These are phyloP conservation scores for Parasitella parasitica DNA, from an alignment of 371 early-diverging fungal species.

Conservation along the genomic window DNA sequence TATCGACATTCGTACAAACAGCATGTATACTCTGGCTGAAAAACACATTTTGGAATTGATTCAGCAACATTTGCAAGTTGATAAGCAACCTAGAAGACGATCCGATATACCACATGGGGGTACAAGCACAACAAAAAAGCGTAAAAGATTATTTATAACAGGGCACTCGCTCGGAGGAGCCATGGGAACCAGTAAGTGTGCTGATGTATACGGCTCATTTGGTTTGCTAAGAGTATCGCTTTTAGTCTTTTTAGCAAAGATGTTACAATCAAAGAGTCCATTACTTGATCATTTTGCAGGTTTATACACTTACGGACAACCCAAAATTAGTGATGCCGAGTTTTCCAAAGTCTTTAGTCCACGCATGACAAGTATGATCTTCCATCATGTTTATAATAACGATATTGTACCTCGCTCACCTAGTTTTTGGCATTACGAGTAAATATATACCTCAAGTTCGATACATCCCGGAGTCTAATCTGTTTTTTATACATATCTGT, in stretches of 20 bases:
- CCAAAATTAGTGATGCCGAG: slow-evolving; percentile 57
- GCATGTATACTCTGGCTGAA: slow-evolving; percentile 45
- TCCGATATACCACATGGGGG: slow-evolving; percentile 18
- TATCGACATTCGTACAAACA: slow-evolving; percentile 32
- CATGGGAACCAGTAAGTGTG: slow-evolving; percentile 38
- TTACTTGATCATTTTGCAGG: slow-evolving; percentile 56
- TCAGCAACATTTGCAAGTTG: not conserved
- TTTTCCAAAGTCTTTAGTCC: slow-evolving; percentile 53
- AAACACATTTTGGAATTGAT: slow-evolving; percentile 34
- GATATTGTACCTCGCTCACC: slow-evolving; percentile 30
- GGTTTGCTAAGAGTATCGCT: no score
- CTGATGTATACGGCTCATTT: no score
- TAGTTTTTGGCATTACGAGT: slow-evolving; percentile 19
- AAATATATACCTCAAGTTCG: not conserved
- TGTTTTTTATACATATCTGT: not conserved
- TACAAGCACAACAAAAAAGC: not conserved
- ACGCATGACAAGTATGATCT: slow-evolving; percentile 52
- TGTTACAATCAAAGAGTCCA: slow-evolving; percentile 57
- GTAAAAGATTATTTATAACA: slow-evolving; percentile 42
- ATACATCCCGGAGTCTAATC: not conserved
- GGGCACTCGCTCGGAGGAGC: slow-evolving; percentile 52
- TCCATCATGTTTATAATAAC: slow-evolving; percentile 62
- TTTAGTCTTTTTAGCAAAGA: slow-evolving; percentile 57
- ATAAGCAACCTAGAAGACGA: not conserved
- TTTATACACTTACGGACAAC: slow-evolving; percentile 58